Percentiles rank a stretch among this genome's conserved stretches.
Conservation (phyloP, 1,284 basidiomycete genomes). For the Papiliotrema laurentii region DNA sequence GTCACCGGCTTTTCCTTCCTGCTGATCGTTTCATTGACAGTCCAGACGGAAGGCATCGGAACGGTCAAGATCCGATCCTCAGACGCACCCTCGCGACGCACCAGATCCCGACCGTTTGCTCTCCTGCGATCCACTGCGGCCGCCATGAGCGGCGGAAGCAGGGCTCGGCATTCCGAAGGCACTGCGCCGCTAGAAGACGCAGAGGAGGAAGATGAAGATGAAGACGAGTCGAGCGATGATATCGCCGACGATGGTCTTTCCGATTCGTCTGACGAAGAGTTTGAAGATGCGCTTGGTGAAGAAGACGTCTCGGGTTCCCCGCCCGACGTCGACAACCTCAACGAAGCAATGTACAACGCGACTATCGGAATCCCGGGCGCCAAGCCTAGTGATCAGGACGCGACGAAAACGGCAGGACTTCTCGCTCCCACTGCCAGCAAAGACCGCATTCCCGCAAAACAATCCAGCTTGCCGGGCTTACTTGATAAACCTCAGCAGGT, state of each 20-base stretch:
- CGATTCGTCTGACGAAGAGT: constrained; percentile 57
- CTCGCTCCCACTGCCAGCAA: constrained; percentile 16
- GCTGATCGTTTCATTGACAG: constrained; percentile 6
- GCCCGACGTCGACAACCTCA: constrained; percentile 4
- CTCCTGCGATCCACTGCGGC: constrained; percentile 17
- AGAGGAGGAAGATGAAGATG: constrained; percentile 20
- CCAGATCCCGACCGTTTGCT: constrained; percentile 1
- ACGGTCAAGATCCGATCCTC: constrained; percentile 55
- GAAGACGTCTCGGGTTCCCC: constrained; percentile 19
- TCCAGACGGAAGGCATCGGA: constrained; percentile 79
- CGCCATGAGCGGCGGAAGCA: too few relatives aligned
- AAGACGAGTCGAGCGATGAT: constrained; percentile 51
- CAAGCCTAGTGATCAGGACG: constrained; percentile 5
- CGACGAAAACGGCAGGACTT: constrained; percentile 15
- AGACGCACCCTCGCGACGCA: background rate
- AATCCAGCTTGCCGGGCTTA: constrained; percentile 15
- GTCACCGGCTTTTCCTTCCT: constrained; percentile 36
- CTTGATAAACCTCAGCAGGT: constrained; percentile 10
- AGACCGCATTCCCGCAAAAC: constrained; percentile 10
- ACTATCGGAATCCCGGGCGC: constrained; percentile 10
- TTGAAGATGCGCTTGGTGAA: constrained; percentile 40
- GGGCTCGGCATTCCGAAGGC: too few relatives aligned
- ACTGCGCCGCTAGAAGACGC: constrained; percentile 16
- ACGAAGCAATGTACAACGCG: constrained; percentile 2
- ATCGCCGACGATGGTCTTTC: constrained; percentile 69